These are phyloP conservation scores for Trichophyton mentagrophytes DNA, from an alignment of 2,329 filamentous ascomycete species.

Conservation along the genomic window DNA sequence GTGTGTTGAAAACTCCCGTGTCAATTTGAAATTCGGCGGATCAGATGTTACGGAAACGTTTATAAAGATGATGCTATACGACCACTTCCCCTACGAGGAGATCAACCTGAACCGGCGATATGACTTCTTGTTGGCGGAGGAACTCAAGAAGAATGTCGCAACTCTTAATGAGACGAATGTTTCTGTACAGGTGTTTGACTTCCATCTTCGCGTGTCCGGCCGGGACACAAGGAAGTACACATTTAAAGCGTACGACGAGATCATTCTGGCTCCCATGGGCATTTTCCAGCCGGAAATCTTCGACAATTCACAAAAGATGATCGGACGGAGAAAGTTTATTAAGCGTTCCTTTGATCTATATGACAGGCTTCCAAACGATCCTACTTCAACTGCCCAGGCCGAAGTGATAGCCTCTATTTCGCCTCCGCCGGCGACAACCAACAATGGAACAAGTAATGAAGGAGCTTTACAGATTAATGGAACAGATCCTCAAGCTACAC, in stretches of 20 bases:
- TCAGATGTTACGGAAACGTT: conserved; percentile 89
- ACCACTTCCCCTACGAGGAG: conserved; percentile 88
- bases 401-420: conserved; percentile 45
- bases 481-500: conserved; percentile 30
- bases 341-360: conserved; percentile 88
- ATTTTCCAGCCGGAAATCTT: conserved; percentile 83
- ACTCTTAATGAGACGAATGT: conserved; percentile 85
- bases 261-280: conserved; percentile 85
- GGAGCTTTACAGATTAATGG: conserved; percentile 22
- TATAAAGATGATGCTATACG: conserved; percentile 93
- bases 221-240: conserved; percentile 84
- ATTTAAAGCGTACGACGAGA: conserved; percentile 96
- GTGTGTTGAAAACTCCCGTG: conserved; percentile 81
- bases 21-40: conserved; percentile 91
- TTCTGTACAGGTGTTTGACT: conserved; percentile 75
- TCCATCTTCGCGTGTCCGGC: conserved; percentile 77
- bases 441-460: conserved; percentile 20
- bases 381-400: conserved; percentile 69
- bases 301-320: conserved; percentile 67
- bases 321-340: conserved; percentile 65
- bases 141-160: conserved; percentile 85
- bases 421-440: conserved; percentile 19
- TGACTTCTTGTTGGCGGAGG: conserved; percentile 86
- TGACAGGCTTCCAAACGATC: conserved; percentile 84
- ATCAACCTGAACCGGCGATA: conserved; percentile 85